Evolutionary conservation across 2,329 filamentous ascomycete genomes (phyloP), one percentile per base, ranked within the genome.

Genomic region (Fusarium avenaceum): DNA sequence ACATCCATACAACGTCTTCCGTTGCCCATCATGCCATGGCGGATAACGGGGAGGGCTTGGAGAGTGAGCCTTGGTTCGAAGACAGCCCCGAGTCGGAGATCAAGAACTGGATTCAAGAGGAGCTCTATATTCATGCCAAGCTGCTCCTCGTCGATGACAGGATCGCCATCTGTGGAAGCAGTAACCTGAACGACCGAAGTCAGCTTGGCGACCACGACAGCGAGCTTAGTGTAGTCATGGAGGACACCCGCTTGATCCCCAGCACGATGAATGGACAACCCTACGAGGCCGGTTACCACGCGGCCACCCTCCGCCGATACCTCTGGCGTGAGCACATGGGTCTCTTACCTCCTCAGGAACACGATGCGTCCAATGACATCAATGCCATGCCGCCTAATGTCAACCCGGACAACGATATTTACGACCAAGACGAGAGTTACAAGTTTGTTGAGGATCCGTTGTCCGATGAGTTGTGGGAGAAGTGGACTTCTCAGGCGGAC

Each of bases 121-220:
- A 99, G 78, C 86, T 98, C 3, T 99, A 99, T 77, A 90, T 98
- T 47, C 96, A 99, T 78, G 92, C 89, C 28, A 99, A 98, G 81
- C 85, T 97, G 35, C 86, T 96, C 70, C 95, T 97, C 70, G 91
- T 91, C 2, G 94, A 98, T 76, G 95, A 98, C 77, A 89, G 89
- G 54, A 86, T 93, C 47, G 93, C 92, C 3, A 88, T 97, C 53
- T 96, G 93, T 76, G 93, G 93, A 19, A 94, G 90, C 26, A 93
- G 92, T 67, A 98, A 97, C 79, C 85, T 97, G 73, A 98, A 97
- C 77, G 95, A 98, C 76, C 90, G 95, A 53, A 89, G 92, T 50
- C 94, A 97, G 79, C 82, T 96, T 7, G 95, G 95, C 15, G 88
- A 90, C 71, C 95, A 97, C 78, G 95, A 98, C 78, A 96, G 92